These are phyloP conservation scores for Monilinia fructicola DNA, from an alignment of 2,329 filamentous ascomycete genomes.

Conservation along the genomic window DNA sequence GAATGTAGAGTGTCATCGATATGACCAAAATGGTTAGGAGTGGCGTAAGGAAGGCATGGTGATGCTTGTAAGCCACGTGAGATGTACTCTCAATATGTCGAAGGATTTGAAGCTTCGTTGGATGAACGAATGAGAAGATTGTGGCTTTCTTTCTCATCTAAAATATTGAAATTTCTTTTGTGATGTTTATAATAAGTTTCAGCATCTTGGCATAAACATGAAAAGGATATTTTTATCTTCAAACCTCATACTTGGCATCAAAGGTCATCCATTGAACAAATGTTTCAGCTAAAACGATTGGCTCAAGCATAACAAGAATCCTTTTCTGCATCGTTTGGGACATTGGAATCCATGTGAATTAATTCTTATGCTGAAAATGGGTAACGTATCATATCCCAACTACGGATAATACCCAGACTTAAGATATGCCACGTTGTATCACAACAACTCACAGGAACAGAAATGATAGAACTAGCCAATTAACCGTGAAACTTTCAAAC, in stretches of 20 bases:
- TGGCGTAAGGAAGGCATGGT: constrained; percentile 6
- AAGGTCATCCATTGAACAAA: background rate
- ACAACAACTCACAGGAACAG: background rate
- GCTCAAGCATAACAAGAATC: background rate
- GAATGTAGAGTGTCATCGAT: background rate
- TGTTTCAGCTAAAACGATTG: constrained; percentile 11
- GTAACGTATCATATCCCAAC: constrained; percentile 12
- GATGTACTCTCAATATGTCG: constrained; percentile 8
- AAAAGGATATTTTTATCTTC: constrained; percentile 19
- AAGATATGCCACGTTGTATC: constrained; percentile 1
- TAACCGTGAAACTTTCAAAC: no score
- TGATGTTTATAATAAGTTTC: constrained; percentile 2
- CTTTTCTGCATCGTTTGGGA: background rate
- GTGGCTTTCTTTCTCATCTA: background rate
- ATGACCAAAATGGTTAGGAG: background rate
- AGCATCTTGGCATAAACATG: constrained; percentile 19
- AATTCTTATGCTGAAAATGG: background rate
- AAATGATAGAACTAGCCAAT: background rate
- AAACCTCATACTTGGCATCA: constrained; percentile 9
- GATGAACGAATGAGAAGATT: constrained; percentile 12
- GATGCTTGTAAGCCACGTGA: constrained; percentile 23
- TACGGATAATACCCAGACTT: constrained; percentile 7
- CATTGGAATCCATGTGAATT: background rate
- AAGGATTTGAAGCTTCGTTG: constrained; percentile 18
- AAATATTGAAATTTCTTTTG: background rate